Evolutionary conservation across 1,284 basidiomycete species (phyloP).

Genomic region (Mixia osmundae): DNA sequence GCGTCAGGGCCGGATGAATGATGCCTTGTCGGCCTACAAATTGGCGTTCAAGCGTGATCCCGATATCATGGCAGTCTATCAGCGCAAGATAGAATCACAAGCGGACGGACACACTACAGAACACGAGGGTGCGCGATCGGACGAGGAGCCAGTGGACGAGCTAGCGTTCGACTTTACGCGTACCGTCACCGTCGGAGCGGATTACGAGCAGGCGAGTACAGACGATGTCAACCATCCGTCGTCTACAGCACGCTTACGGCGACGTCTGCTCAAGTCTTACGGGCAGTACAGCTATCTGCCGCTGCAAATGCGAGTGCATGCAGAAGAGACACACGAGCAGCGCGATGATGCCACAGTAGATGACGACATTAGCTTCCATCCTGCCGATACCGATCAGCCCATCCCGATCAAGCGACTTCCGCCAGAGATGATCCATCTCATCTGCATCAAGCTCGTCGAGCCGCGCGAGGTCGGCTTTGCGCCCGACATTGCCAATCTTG

Average conservation of each 20-base stretch:
- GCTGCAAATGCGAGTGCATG: not conserved
- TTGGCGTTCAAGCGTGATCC: constrained; percentile 15
- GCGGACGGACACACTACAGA: not conserved
- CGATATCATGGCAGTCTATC: constrained; percentile 14
- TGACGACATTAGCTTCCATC: not conserved
- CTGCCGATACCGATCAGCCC: not conserved
- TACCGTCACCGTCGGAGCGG: constrained; percentile 14
- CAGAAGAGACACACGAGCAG: not conserved
- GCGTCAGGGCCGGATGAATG: constrained; percentile 13
- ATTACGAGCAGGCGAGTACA: constrained; percentile 9
- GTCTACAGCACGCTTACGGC: too few species aligned
- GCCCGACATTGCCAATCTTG: constrained; percentile 2
- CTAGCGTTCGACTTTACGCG: constrained; percentile 14
- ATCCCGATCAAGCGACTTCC: not conserved
- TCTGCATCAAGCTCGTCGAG: not conserved
- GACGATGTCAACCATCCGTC: not conserved
- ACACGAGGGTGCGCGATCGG: constrained; percentile 1
- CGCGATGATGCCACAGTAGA: not conserved
- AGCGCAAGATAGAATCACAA: constrained; percentile 6
- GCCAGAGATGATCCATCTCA: not conserved
- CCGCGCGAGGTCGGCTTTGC: not conserved
- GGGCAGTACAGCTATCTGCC: too few species aligned
- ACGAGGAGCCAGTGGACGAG: not conserved
- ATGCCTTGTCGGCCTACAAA: constrained; percentile 13
- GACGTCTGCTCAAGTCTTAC: too few species aligned